Evolutionary conservation across 208 protist genomes (phyloP).

Genomic region (Acanthamoeba castellanii): DNA sequence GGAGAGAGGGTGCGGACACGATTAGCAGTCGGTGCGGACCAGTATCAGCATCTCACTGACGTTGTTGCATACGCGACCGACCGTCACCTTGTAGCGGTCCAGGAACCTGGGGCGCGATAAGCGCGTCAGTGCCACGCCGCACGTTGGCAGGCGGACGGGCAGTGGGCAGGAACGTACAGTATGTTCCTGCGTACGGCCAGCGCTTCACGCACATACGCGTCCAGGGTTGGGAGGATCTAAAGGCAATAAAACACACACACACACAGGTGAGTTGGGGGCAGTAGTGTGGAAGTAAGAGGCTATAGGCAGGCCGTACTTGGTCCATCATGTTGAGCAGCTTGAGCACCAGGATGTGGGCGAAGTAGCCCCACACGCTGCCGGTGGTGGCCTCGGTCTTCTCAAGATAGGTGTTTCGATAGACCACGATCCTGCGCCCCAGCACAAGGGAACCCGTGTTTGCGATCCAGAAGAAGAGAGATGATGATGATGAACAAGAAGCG

Average conservation of each 20-base stretch:
- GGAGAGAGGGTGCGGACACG: not conserved
- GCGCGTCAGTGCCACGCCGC: too few relatives aligned
- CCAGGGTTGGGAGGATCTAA: not conserved
- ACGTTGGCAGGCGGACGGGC: not conserved
- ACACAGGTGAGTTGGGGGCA: too few relatives aligned
- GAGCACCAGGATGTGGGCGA: conserved; percentile 2
- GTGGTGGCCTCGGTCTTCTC: conserved; percentile 47
- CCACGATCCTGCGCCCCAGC: not conserved
- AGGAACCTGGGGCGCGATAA: not conserved
- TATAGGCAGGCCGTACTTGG: too few relatives aligned
- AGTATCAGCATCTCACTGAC: not conserved
- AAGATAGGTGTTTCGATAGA: conserved; percentile 22
- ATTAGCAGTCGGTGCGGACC: not conserved
- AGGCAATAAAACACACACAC: too few relatives aligned
- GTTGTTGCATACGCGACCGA: conserved; percentile 2
- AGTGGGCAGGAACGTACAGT: not conserved
- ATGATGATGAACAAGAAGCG: not conserved
- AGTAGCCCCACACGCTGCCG: conserved; percentile 38
- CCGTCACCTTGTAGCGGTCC: conserved; percentile 24
- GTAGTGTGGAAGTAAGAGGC: too few relatives aligned
- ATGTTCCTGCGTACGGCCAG: not conserved
- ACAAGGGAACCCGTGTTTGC: not conserved
- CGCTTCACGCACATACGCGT: not conserved
- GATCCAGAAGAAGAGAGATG: not conserved
- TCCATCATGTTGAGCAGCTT: conserved; percentile 63